Percentiles rank a stretch among this genome's conserved stretches.
Conservation (phyloP, 371 early-diverging fungal species). For the Mortierella polycephala region DNA sequence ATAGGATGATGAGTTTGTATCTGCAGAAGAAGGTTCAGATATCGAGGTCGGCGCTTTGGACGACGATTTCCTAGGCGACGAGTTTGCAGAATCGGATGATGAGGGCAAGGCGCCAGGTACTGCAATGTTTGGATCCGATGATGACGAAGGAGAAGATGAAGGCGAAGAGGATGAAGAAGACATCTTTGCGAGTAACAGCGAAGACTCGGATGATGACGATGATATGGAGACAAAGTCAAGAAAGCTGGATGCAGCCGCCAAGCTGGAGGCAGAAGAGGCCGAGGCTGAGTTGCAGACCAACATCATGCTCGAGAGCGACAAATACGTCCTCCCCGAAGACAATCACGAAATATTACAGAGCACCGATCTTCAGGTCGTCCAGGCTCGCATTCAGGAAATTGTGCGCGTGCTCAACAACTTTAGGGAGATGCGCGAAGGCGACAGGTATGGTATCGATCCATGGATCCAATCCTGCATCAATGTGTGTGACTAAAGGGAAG, state of each 20-base stretch:
- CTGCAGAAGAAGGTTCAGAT: slow-evolving; percentile 58
- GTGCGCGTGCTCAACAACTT: slow-evolving; percentile 90
- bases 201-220: slow-evolving; percentile 60
- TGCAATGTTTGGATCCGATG: slow-evolving; percentile 55
- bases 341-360: slow-evolving; percentile 62
- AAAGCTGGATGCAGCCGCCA: slow-evolving; percentile 65
- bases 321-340: slow-evolving; percentile 80
- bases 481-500: no score
- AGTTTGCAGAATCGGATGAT: slow-evolving; percentile 49
- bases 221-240: slow-evolving; percentile 59
- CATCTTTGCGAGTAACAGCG: slow-evolving; percentile 57
- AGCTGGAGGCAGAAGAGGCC: slow-evolving; percentile 70
- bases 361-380: slow-evolving; percentile 71
- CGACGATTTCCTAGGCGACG: slow-evolving; percentile 54
- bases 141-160: slow-evolving; percentile 56
- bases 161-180: slow-evolving; percentile 57
- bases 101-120: slow-evolving; percentile 31
- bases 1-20: slow-evolving; percentile 56
- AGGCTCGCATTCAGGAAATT: slow-evolving; percentile 90
- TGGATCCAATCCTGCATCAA: not conserved
- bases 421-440: slow-evolving; percentile 80
- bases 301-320: slow-evolving; percentile 74
- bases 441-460: slow-evolving; percentile 54
- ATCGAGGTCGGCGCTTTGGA: slow-evolving; percentile 39
- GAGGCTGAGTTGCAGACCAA: slow-evolving; percentile 83